Evolutionary conservation across 2,329 filamentous ascomycete genomes (phyloP), one percentile per base, ranked within the genome.

Genomic region (Xylariaceae sp.): DNA sequence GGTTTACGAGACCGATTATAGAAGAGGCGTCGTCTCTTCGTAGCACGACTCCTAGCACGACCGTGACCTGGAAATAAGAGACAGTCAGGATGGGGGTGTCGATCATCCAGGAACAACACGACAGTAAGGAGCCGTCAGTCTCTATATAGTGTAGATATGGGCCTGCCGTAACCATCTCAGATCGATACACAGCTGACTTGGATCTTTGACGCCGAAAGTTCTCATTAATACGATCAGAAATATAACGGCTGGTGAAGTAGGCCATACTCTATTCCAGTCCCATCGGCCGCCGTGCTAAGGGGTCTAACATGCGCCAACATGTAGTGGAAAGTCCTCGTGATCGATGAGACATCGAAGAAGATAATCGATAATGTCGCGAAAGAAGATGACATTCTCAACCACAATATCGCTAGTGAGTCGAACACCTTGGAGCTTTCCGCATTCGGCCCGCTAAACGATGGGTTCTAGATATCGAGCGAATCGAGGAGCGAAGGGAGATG

Each of bases 251-350:
- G 83, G 83, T 67, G 87, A 95, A 63, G 86, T 92, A 73, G 63
- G 78, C 57, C 36, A 21, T 27, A 16, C 34, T 19, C 7, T 18
- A n/a, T n/a, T n/a, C n/a, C n/a, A n/a, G n/a, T n/a, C n/a, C n/a
- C n/a, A n/a, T n/a, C n/a, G n/a, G n/a, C n/a, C n/a, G n/a, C n/a
- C n/a, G n/a, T n/a, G n/a, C n/a, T n/a, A n/a, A n/a, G n/a, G n/a
- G n/a, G n/a, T n/a, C n/a, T n/a, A n/a, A n/a, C n/a, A n/a, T n/a
- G n/a, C n/a, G n/a, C n/a, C n/a, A n/a, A n/a, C n/a, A n/a, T n/a
- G n/a, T 50, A 96, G 88, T 98, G 92, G 92, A 98, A 97, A 77
- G 86, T 96, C 51, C 70, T 98, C 52, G 83, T 98, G 37, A 72
- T 96, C 55, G 92, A 98, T 66, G 81, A 86, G 52, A 74, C 71